phyloP scores from a whole-genome alignment of 345 rosid species.

The Limnanthes douglasii region DNA sequence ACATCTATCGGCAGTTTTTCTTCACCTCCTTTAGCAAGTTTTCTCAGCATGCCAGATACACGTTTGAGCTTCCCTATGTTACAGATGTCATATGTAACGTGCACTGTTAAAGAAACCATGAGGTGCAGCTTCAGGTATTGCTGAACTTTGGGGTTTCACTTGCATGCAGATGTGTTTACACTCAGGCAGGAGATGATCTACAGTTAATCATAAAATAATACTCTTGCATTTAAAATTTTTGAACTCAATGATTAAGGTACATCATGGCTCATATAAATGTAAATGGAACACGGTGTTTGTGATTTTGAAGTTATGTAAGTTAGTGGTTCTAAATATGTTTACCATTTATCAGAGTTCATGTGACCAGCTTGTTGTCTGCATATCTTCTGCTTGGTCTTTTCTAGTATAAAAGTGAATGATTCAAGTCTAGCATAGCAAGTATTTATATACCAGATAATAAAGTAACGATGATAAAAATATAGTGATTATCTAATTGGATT shows the following conservation, averaged over 20 bases:
- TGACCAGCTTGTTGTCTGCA: neutral
- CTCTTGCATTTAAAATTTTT: neutral
- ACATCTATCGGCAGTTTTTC: slow-evolving; percentile 17
- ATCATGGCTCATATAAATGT: neutral
- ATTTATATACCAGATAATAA: neutral
- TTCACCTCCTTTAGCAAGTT: slow-evolving; percentile 9
- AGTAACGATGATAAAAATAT: neutral
- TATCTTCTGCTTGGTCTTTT: neutral
- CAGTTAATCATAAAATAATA: no score
- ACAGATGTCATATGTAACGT: slow-evolving; percentile 9
- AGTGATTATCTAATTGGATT: no score
- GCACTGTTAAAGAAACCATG: slow-evolving; percentile 8
- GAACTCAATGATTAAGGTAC: neutral
- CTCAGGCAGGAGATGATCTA: neutral
- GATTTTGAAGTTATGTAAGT: neutral
- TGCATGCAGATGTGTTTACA: neutral
- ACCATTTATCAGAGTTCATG: neutral
- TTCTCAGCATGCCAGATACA: slow-evolving; percentile 8
- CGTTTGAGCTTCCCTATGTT: slow-evolving; percentile 16
- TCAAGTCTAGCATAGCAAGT: neutral
- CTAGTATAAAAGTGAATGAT: neutral
- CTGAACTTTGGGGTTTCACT: neutral
- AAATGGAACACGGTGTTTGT: neutral
- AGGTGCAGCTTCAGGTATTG: neutral
- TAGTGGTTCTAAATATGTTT: neutral